Conservation (phyloP, 176 grass and related monocot genomes). For the Bromus sterilis region DNA sequence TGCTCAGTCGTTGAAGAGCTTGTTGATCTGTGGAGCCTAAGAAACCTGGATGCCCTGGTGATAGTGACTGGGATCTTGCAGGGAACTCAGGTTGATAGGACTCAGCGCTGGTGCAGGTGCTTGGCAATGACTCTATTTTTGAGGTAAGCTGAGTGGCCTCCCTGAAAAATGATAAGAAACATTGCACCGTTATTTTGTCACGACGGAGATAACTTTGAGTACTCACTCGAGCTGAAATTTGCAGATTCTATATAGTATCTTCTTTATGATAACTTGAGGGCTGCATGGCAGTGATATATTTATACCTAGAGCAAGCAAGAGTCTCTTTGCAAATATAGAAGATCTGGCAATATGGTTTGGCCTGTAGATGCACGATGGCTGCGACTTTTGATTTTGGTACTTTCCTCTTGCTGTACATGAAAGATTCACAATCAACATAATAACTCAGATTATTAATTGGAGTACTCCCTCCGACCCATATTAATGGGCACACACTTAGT, state of each 20-base stretch:
- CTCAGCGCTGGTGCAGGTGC: constrained; percentile 7
- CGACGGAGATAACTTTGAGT: not conserved
- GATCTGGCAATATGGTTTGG: constrained; percentile 50
- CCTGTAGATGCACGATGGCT: constrained; percentile 37
- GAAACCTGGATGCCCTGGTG: constrained; percentile 14
- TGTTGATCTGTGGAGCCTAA: constrained; percentile 2
- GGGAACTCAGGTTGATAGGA: constrained; percentile 5
- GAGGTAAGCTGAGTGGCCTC: constrained; percentile 17
- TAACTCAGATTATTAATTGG: not conserved
- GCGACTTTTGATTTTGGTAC: constrained; percentile 57
- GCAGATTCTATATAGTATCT: not conserved
- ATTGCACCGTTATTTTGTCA: not conserved
- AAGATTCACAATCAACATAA: not conserved
- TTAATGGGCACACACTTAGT: no score
- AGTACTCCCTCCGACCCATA: no score
- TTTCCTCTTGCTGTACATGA: constrained; percentile 35
- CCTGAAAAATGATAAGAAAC: constrained; percentile 11
- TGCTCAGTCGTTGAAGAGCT: not conserved
- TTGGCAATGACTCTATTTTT: constrained; percentile 22
- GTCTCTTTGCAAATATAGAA: constrained; percentile 52
- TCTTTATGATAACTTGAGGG: not conserved
- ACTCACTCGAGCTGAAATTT: not conserved
- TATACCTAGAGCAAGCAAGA: constrained; percentile 60
- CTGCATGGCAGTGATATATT: not conserved
- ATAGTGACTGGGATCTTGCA: constrained; percentile 26